Conservation (phyloP, 2,329 filamentous ascomycete species). For the Bipolaris gigantea region DNA sequence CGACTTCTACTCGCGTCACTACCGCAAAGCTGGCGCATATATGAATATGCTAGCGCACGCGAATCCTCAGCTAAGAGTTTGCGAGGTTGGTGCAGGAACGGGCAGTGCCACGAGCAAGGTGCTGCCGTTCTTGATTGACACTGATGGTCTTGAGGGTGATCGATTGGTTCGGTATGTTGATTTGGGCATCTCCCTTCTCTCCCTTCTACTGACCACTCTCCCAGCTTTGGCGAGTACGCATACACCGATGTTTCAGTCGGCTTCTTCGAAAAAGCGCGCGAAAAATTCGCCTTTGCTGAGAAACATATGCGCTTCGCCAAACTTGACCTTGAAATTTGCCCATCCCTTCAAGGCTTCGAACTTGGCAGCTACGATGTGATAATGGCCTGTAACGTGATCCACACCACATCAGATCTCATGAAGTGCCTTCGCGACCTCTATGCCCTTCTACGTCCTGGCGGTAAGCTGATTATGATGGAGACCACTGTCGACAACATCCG, state of each 20-base stretch:
- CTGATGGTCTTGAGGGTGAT: slow-evolving; percentile 8
- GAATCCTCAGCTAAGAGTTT: slow-evolving; percentile 13
- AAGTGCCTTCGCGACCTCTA: slow-evolving; percentile 5
- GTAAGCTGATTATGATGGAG: slow-evolving; percentile 17
- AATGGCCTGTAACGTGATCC: slow-evolving; percentile 15
- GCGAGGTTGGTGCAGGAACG: slow-evolving; percentile 15
- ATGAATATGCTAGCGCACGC: slow-evolving; percentile 5
- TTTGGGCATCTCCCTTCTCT: neutral
- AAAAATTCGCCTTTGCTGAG: slow-evolving; percentile 5
- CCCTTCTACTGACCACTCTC: neutral
- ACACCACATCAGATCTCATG: slow-evolving; percentile 14
- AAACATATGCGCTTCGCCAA: slow-evolving; percentile 11
- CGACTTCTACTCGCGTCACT: slow-evolving; percentile 6
- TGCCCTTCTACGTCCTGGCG: slow-evolving; percentile 8
- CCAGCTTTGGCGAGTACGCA: slow-evolving; percentile 11
- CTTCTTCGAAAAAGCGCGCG: slow-evolving; percentile 10
- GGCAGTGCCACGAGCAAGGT: slow-evolving; percentile 2
- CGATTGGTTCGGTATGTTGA: slow-evolving; percentile 3
- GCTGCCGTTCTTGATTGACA: slow-evolving; percentile 3
- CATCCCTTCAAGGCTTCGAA: slow-evolving; percentile 13
- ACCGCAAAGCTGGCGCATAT: slow-evolving; percentile 7
- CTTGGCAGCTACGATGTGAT: slow-evolving; percentile 19
- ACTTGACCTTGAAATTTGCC: slow-evolving; percentile 14
- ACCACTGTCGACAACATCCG: slow-evolving; percentile 2
- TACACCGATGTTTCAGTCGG: slow-evolving; percentile 12